Base-by-base conservation (phyloP, 2,329 filamentous ascomycete genomes). In the Aureobasidium leucospermi region DNA sequence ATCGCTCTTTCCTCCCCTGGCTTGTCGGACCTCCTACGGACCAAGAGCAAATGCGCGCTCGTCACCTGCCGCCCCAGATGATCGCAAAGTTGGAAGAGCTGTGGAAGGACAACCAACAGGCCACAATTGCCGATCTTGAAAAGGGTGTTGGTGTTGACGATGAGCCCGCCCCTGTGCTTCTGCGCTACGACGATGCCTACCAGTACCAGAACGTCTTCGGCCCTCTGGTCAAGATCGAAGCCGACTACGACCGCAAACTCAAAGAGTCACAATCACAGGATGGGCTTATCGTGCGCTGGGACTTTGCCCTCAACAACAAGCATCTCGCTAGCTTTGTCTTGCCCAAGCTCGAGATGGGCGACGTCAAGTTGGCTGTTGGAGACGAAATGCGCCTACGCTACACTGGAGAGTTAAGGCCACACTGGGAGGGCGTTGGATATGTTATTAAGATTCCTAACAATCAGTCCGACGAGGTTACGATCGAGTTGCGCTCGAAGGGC, bases 361-460 rank as follows among this genome's bases (percentile, higher is more conserved):
- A 99, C 73, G 94, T 99, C 66, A 99, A 99, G 75, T 82, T 99
- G 67, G 94, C 94, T 2, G 94, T 99, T 19, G 94, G 94, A 63
- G 94, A 99, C 70, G 94, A 99, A 74, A 99, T 99, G 94, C 88
- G 94, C 45, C 80, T 99, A 64, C 90, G 94, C 67, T 99, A 99
- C 76, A 95, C 90, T 65, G 94, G 95, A 65, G 94, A 97, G 74
- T 80, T 99, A 52, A 89, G 92, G 43, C 83, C 89, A 13, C 85
- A 90, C 61, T 99, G 94, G 94, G 94, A 99, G 72, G 94, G 94
- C 39, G 94, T 99, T 36, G 94, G 94, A 64, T 99, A 99, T 74
- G 94, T 99, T 62, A 92, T 97, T 78, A 99, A 99, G 78, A 97
- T 99, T 62, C 95, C 94, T 23, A 97, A 99, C 80, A 97, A 97